Base-by-base conservation (phyloP, 176 grass and related monocot species). In the Triticum monococcum region DNA sequence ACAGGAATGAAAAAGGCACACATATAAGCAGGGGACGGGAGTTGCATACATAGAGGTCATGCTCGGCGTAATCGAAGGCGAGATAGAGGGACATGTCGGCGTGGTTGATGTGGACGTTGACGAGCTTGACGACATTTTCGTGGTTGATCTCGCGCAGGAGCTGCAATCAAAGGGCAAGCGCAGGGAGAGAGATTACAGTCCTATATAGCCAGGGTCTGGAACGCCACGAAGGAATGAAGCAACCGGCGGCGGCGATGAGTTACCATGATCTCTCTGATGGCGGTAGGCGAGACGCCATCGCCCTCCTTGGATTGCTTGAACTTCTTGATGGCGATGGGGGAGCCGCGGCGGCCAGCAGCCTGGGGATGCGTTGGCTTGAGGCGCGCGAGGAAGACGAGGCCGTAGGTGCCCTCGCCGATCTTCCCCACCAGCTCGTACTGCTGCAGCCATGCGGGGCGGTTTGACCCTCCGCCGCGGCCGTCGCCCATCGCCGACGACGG, bases 61-160 rank as follows among this genome's bases (percentile, higher is more conserved):
- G 96, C 90, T 98, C 96, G 6, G 96, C 92, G 65, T 98, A 98
- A 82, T 98, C 93, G 60, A 98, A 98, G 30, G 92, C 96, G 22
- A 98, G 96, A 68, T 98, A 98, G 11, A 98, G 93, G 43, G 96
- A 98, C 96, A 98, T 98, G 88, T 98, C 96, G 28, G 81, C 88
- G 62, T 98, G 92, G 86, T 98, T 98, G 90, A 98, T 98, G 92
- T 98, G 96, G n/a, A 98, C 96, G 81, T 96, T 98, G 73, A 98
- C 96, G 78, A 98, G 88, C 90, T 92, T 98, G 76, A 98, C 92
- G 8, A 98, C 96, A 87, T 98, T 98, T 77, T 98, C 96, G 48
- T 98, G 96, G 38, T 86, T 88, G 52, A 91, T 95, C 87, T 98
- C 96, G 12, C 96, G 90, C 57, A 98, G 82, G 41, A 98, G 90